These are phyloP conservation scores for Cladosporium sp. DNA, from an alignment of 2,329 filamentous ascomycete genomes.

Conservation along the genomic window DNA sequence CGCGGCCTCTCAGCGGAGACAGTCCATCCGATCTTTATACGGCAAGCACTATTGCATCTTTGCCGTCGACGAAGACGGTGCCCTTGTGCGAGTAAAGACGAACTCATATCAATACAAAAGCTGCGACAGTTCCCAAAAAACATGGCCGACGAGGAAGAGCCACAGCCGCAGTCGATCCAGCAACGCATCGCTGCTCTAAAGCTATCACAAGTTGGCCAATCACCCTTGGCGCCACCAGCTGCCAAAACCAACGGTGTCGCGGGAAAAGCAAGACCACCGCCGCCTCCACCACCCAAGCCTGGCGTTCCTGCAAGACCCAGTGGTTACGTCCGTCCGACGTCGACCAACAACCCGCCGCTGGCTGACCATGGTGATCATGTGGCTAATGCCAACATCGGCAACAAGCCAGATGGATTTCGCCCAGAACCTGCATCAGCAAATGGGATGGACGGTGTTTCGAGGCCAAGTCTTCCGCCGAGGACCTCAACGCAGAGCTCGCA, in stretches of 20 bases:
- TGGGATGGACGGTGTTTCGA: conserved; percentile 21
- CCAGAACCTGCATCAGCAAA: conserved; percentile 16
- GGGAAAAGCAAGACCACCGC: conserved; percentile 33
- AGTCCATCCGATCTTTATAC: no score
- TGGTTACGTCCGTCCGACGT: conserved; percentile 29
- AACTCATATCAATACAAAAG: no score
- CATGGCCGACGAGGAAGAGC: conserved; percentile 24
- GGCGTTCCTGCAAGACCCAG: conserved; percentile 18
- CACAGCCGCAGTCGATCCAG: conserved; percentile 34
- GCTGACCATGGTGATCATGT: conserved; percentile 32
- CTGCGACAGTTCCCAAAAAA: neutral
- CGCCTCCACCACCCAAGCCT: conserved; percentile 34
- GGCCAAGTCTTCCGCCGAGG: conserved; percentile 45
- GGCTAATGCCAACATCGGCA: conserved; percentile 32
- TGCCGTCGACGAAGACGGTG: no score
- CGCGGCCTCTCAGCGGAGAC: no score
- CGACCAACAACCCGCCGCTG: conserved; percentile 39
- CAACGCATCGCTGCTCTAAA: conserved; percentile 47
- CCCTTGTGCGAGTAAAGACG: no score
- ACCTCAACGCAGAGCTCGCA: conserved; percentile 35
- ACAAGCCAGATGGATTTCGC: conserved; percentile 32
- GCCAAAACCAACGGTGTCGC: conserved; percentile 10
- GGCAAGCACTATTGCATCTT: no score
- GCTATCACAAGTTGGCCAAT: conserved; percentile 39
- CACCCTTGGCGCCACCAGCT: neutral